A percentile compares a stretch with the other conserved stretches of the same genome.
phyloP scores from a whole-genome alignment of 108 stramenopile species.

The Epipyxis sp. region DNA sequence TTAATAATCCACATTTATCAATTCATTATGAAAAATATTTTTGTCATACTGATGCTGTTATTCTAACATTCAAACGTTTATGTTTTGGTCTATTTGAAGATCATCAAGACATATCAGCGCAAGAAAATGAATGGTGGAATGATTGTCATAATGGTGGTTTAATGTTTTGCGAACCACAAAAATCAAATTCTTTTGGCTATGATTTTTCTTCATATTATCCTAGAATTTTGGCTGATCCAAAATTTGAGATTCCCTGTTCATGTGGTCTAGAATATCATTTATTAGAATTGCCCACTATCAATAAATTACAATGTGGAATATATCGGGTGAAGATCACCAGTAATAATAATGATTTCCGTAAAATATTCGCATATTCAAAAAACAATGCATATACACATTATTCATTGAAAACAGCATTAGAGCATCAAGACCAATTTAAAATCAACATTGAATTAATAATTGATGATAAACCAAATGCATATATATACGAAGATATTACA shows the following conservation, averaged over 20 bases:
- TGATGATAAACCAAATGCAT: constrained; percentile 33
- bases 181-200: constrained; percentile 5
- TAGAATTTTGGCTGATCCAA: neutral
- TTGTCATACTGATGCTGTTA: neutral
- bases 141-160: constrained; percentile 18
- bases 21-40: neutral
- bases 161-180: neutral
- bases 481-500: constrained; percentile 21
- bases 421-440: constrained; percentile 17
- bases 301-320: neutral
- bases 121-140: constrained; percentile 19
- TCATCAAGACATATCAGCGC: constrained; percentile 6
- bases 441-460: constrained; percentile 18
- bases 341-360: constrained; percentile 28
- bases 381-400: neutral
- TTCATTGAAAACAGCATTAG: neutral
- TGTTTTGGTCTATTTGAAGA: neutral
- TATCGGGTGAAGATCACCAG: constrained; percentile 16
- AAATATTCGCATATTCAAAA: constrained; percentile 24
- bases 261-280: neutral
- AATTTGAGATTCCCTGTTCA: neutral
- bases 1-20: neutral
- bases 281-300: neutral
- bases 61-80: neutral
- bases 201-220: neutral